Evolutionary conservation across 176 grass and related monocot genomes (phyloP), one percentile per base, ranked within the genome.

Genomic region (Carex scoparia): DNA sequence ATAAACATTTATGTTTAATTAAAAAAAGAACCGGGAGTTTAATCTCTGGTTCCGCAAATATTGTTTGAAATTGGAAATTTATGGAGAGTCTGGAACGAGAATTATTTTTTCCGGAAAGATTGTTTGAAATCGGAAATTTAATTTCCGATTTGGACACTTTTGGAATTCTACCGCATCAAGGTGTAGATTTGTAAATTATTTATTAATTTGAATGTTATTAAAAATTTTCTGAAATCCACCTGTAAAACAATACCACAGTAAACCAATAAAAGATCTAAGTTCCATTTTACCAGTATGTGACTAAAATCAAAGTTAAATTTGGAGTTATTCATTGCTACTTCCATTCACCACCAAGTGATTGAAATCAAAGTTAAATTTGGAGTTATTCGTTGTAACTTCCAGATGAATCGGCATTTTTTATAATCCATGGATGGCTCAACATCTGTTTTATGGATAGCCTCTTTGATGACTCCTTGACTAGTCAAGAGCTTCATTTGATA

Each of bases 391-490:
- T 86, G 58, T 86, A 97, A 88, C 91, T 90, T 59, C 92, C 95
- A 56, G 91, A 93, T 86, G 91, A 88, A 3, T 95, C 93, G 73
- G 95, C 93, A 89, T 93, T 94, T 53, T 84, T 93, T 31, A 89
- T 61, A 44, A 98, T 95, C 93, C 93, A 98, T 54, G 88, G 89
- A 85, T 98, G 95, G 53, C 73, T 92, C 87, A 95, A 69, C 48
- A 98, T 92, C 71, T 98, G 89, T 54, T 93, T 59, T 85, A 98
- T 54, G 74, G 88, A 92, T 15, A 95, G 88, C 60, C 95, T 92
- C 89, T 95, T 98, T 74, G 84, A 89, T 57, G 95, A 92, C 79
- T 98, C 95, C 87, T 98, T 98, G 68, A 95, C 93, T 16, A 23
- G 23, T 23, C 23, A 98, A 87, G 49, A 98, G 93, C 93, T 98